Evolutionary conservation across 306 rosid genomes (phyloP), one percentile per base, ranked within the genome.

Genomic region (Cicer judaicum): DNA sequence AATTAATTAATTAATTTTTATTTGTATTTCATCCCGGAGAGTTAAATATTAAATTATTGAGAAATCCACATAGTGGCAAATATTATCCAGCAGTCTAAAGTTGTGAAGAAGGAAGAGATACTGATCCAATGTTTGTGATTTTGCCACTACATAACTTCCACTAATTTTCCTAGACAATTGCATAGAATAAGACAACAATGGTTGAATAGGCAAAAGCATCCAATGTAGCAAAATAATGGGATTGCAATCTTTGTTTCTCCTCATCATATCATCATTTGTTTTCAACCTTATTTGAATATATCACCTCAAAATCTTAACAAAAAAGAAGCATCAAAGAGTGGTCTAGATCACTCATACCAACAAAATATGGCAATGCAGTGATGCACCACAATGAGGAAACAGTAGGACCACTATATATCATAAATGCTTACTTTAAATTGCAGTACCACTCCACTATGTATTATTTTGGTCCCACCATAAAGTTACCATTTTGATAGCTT

Each of bases 381-480:
- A 21, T 56, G 63, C 40, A 56, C 38, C 38, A 56, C 40, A 56
- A 34, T 59, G 41, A 59, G 16, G 16, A 29, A 59, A 29, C 64
- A 59, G 41, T 59, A 29, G 64, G 42, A 59, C 42, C 42, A 59
- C 18, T 59, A 59, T 55, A 9, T 29, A 9, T 29, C 14, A 21
- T 7, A 59, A 56, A 12, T 59, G 63, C n/a, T 21, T 19, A 6
- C 65, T 59, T 59, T 11, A 34, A 11, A 29, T 29, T 34, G 42
- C 65, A 60, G 42, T 60, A 5, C 43, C 15, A 60, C 56, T 50
- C 56, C 19, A 50, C 5, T 50, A 50, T 14, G 10, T 50, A 18
- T 50, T 36, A 78, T 29, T 72, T 62, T 84, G 89, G 92, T 64
- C 89, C 88, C 87, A 81, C 87, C 82, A 74, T 49, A 57, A 66